Evolutionary conservation across 495 filamentous ascomycete genomes (phyloP), one percentile per base, ranked within the genome.

Genomic region (Podospora fimiseda): DNA sequence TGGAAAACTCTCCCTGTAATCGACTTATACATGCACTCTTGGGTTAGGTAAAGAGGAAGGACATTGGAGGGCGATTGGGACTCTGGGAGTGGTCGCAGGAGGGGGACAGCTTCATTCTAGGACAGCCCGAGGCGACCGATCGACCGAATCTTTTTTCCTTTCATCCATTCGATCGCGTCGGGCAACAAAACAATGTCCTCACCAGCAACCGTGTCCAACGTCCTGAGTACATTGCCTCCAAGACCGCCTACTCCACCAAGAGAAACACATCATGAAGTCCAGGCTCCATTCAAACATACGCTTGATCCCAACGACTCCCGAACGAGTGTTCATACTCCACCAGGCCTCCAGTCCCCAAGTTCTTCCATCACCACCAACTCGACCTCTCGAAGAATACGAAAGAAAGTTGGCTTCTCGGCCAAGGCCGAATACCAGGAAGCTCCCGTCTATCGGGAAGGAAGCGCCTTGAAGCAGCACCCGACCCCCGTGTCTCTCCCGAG

Each of bases 391-490:
- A 65, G 69, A 18, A 66, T 67, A 8, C 59, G 68, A 53, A 96
- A 96, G 70, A 79, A 76, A 58, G 88, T 92, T 44, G 83, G 78
- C 23, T 91, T 87, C 70, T 89, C 86, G 13, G 81, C 81, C 55
- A 80, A 82, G 70, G 80, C 83, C 48, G 80, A 86, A 50, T 89
- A 87, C 70, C 82, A 83, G 55, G 83, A 85, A 45, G 70, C 80
- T 40, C 76, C 77, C 5, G 65, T 68, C 2, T 74, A 75, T 50
- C 58, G 71, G 16, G 71, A 76, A 49, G 70, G 75, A 5, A 63
- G 71, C 30, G 65, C 73, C 50, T 68, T 69, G 37, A 63, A 67
- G 27, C 45, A 53, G 8, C 63, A 68, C 6, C 57, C 65, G 2
- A 74, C 71, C 1, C 70, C 78, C 56, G 63, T 73, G 57, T 64